Evolutionary conservation across 257 asterid genomes (phyloP), one percentile per base, ranked within the genome.

Genomic region (Paulownia fortunei): DNA sequence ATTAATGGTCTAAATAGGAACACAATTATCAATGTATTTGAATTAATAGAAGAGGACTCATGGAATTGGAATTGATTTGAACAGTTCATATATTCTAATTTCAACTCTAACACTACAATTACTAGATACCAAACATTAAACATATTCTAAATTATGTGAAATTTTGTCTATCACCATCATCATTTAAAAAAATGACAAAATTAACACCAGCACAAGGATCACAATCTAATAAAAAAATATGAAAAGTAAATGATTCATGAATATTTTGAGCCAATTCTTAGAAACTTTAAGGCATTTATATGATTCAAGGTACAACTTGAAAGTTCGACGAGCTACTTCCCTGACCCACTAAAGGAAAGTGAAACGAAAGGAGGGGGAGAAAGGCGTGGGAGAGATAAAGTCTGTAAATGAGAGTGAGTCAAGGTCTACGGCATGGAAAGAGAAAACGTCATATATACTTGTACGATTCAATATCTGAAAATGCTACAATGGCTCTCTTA

Each of bases 91-190:
- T 24, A 34, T 56, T 42, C 56, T 21, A 24, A n/a, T 49, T 70
- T 18, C 32, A n/a, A n/a, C 7, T 55, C 47, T 4, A 18, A 60
- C 44, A 23, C 32, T 15, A 13, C 30, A 41, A 24, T 16, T 0
- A 27, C 44, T n/a, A 32, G 56, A 52, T 26, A 27, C 42, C 39
- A 60, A 60, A 2, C 42, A 55, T 37, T 12, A 18, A 3, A 37
- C 36, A 67, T 36, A 55, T 56, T 67, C 37, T 42, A 51, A 41
- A 39, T 87, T 42, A 89, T 41, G 78, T 42, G 51, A 21, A 42
- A 73, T 13, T 34, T 18, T 9, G 10, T 47, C 55, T 5, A 19
- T 23, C 46, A 68, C 39, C 39, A 62, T 62, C 46, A 8, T 6
- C 18, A 19, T 68, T 26, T 15, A 68, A 6, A 42, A 26, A 15